phyloP scores from a whole-genome alignment of 2,329 filamentous ascomycete species.

The Diplodia seriata region DNA sequence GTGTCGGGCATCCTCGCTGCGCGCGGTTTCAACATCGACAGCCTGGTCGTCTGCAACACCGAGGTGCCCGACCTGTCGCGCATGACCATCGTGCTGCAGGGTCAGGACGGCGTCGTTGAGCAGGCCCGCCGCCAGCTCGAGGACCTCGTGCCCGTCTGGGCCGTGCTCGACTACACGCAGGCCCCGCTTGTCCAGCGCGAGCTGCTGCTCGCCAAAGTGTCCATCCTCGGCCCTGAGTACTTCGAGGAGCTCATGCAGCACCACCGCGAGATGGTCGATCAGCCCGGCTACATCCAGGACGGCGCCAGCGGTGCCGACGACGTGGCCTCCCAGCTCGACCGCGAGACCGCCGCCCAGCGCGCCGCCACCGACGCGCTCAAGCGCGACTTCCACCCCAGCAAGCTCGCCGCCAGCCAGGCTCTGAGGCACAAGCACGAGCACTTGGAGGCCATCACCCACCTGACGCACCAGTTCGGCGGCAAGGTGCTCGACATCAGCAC shows the following conservation, averaged over 20 bases:
- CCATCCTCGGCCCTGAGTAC: conserved; percentile 95
- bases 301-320: conserved; percentile 35
- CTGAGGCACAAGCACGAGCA: conserved; percentile 97
- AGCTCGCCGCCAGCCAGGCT: conserved; percentile 84
- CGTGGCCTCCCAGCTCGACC: conserved; percentile 37
- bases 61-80: conserved; percentile 96
- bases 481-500: conserved; percentile 98
- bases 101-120: conserved; percentile 96
- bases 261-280: conserved; percentile 84
- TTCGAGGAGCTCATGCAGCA: conserved; percentile 96
- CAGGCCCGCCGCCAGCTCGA: conserved; percentile 95
- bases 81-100: conserved; percentile 98
- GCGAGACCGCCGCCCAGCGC: conserved; percentile 42
- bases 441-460: conserved; percentile 92
- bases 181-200: conserved; percentile 95
- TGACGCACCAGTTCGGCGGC: conserved; percentile 96
- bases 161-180: conserved; percentile 93
- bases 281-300: conserved; percentile 46
- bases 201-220: conserved; percentile 92
- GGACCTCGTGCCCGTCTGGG: conserved; percentile 97
- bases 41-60: conserved; percentile 94
- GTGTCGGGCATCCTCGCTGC: conserved; percentile 96
- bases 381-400: conserved; percentile 85
- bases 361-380: conserved; percentile 52
- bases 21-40: conserved; percentile 98